Evolutionary conservation across 2,329 filamentous ascomycete genomes (phyloP), one percentile per base, ranked within the genome.

Genomic region (Plenodomus lindquistii): DNA sequence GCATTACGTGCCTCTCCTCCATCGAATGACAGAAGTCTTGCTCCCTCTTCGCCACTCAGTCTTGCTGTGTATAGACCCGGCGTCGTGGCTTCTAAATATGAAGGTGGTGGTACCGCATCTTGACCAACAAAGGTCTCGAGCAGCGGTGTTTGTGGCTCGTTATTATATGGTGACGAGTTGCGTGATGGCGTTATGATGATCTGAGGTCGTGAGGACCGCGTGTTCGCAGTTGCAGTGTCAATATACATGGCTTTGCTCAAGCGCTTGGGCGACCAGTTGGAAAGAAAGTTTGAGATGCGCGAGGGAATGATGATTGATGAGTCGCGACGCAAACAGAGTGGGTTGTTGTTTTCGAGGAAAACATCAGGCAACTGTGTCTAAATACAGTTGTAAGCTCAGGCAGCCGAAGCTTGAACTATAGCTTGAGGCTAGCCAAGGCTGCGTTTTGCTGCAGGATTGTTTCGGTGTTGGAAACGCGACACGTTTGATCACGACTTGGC

Each of bases 51-150:
- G 10, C 62, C 59, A 31, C 62, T 67, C 13, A 60, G 42, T 37
- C 65, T 49, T 13, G 52, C 54, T 16, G 59, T 61, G 44, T 66
- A 70, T 1, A 63, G 55, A n/a, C 57, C 57, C 24, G 68, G 67
- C 3, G 68, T 71, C 8, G 67, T 71, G 7, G 68, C 68, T 48
- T 71, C 68, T 1, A 71, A 55, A 44, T 71, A 71, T 15, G 54
- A 66, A 4, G 65, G 63, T 11, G 67, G 64, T 9, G 45, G 21
- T n/a, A 13, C 43, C 9, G 52, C 56, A 16, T 56, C 57, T 38
- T 65, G 54, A 7, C 60, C 57, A 3, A 67, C 58, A 35, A 62
- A 62, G 2, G 57, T 54, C 15, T 65, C 65, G 6, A 69, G 29
- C 18, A 66, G 48, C 7, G 65, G 64, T 10, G 61, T 62, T 15